Conservation (phyloP, 352 stramenopile species). For the Peronospora destructor region DNA sequence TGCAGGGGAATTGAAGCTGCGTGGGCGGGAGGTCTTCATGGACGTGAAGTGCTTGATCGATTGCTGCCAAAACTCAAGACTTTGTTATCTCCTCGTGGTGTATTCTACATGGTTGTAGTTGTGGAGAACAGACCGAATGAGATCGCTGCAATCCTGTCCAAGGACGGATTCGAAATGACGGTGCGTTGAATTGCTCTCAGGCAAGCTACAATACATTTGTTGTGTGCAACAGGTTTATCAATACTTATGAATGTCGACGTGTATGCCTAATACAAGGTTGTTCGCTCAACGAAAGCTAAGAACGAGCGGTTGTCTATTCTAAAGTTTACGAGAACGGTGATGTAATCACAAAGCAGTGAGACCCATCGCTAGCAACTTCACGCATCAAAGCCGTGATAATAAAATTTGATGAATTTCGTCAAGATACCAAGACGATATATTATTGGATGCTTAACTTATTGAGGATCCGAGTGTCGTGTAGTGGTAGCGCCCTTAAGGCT, state of each 20-base stretch:
- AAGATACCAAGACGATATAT: too few species aligned
- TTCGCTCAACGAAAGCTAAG: slow-evolving; percentile 57
- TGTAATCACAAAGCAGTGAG: too few species aligned
- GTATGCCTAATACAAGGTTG: slow-evolving; percentile 30
- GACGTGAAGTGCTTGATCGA: slow-evolving; percentile 93
- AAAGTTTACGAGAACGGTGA: slow-evolving; percentile 42
- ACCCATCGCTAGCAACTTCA: too few species aligned
- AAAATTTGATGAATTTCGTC: too few species aligned
- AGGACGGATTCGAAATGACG: slow-evolving; percentile 61
- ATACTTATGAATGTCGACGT: background rate
- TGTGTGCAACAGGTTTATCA: background rate
- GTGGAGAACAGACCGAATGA: slow-evolving; percentile 95
- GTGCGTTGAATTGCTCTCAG: slow-evolving; percentile 21
- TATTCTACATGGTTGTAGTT: slow-evolving; percentile 97
- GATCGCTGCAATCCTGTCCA: slow-evolving; percentile 72
- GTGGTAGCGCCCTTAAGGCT: too few species aligned
- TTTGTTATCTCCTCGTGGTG: slow-evolving; percentile 71
- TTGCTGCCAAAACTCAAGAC: slow-evolving; percentile 88
- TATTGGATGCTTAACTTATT: too few species aligned
- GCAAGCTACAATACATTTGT: background rate
- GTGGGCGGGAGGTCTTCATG: slow-evolving; percentile 92
- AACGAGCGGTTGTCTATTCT: slow-evolving; percentile 76
- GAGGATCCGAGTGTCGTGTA: too few species aligned
- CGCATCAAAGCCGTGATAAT: too few species aligned
- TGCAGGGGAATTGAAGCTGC: slow-evolving; percentile 91